Conservation (phyloP, 768 basidiomycete genomes). For the Mycena capillaripes region DNA sequence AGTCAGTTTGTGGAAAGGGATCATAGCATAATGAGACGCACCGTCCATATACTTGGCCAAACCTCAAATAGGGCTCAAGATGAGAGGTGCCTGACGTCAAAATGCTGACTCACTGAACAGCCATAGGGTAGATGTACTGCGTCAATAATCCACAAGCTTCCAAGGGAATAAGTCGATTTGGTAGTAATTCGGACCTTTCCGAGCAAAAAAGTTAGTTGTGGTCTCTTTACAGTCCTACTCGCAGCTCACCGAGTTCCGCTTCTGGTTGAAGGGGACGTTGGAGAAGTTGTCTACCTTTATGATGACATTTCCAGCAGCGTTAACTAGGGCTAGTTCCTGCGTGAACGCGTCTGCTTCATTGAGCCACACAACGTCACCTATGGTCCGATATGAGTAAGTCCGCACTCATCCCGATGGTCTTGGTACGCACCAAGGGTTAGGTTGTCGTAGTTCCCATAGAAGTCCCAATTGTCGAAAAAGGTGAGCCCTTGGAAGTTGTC, state of each 20-base stretch:
- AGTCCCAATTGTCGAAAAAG: constrained; percentile 63
- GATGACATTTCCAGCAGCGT: constrained; percentile 63
- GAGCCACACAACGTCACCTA: constrained; percentile 66
- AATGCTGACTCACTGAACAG: constrained; percentile 58
- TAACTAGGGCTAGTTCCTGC: constrained; percentile 63
- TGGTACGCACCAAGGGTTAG: constrained; percentile 42
- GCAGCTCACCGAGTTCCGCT: constrained; percentile 70
- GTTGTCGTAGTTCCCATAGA: constrained; percentile 56
- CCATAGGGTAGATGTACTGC: constrained; percentile 64
- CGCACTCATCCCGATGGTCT: not conserved
- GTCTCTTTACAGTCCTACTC: not conserved
- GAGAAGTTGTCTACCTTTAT: constrained; percentile 72
- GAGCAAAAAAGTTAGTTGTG: not conserved
- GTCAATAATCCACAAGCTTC: constrained; percentile 61
- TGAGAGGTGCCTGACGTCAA: not conserved
- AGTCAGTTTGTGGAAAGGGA: not conserved
- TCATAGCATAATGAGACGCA: constrained; percentile 37
- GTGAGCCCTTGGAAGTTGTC: constrained; percentile 53
- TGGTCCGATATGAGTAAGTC: not conserved
- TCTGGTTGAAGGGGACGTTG: constrained; percentile 62
- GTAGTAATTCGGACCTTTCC: constrained; percentile 61
- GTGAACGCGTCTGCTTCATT: constrained; percentile 51
- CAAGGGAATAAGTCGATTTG: constrained; percentile 56
- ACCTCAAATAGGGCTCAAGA: constrained; percentile 46
- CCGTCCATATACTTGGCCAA: constrained; percentile 67